Conservation (phyloP, 169 alveolate genomes). For the Plasmodium falciparum region DNA sequence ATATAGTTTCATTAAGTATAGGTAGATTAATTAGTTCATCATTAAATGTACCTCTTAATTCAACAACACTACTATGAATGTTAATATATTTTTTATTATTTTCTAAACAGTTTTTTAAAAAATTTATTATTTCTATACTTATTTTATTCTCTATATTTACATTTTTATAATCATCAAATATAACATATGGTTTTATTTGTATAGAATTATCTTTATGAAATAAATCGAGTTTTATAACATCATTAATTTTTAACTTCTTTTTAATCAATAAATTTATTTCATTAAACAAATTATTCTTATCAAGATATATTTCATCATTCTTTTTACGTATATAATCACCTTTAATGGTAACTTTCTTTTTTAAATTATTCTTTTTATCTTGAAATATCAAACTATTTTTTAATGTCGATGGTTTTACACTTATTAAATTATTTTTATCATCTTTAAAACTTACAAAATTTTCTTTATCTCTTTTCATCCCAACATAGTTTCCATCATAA, state of each 20-base stretch:
- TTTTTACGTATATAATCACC: not conserved
- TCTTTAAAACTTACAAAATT: no score
- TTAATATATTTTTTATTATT: slow-evolving; percentile 21
- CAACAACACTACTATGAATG: slow-evolving; percentile 56
- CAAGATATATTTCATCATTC: not conserved
- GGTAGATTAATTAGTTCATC: slow-evolving; percentile 60
- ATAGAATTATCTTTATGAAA: slow-evolving; percentile 64
- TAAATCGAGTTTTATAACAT: slow-evolving; percentile 42
- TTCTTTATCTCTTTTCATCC: no score
- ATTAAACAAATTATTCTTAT: slow-evolving; percentile 46
- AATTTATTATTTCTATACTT: slow-evolving; percentile 38
- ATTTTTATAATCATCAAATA: slow-evolving; percentile 66
- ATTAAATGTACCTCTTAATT: slow-evolving; percentile 51
- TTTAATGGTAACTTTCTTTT: no score
- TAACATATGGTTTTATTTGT: slow-evolving; percentile 49
- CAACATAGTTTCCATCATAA: no score
- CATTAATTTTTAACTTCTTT: slow-evolving; percentile 51
- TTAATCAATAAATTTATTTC: slow-evolving; percentile 48
- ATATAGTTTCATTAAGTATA: slow-evolving; percentile 36
- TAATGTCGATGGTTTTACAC: no score
- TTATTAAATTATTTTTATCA: no score
- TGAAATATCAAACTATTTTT: no score
- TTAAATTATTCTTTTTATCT: no score
- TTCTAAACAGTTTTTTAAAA: slow-evolving; percentile 28
- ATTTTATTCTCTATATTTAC: slow-evolving; percentile 69